A percentile compares a stretch with the other conserved stretches of the same genome.
phyloP scores from a whole-genome alignment of 805 yeast genomes.

The Sporopachydermia lactativora region DNA sequence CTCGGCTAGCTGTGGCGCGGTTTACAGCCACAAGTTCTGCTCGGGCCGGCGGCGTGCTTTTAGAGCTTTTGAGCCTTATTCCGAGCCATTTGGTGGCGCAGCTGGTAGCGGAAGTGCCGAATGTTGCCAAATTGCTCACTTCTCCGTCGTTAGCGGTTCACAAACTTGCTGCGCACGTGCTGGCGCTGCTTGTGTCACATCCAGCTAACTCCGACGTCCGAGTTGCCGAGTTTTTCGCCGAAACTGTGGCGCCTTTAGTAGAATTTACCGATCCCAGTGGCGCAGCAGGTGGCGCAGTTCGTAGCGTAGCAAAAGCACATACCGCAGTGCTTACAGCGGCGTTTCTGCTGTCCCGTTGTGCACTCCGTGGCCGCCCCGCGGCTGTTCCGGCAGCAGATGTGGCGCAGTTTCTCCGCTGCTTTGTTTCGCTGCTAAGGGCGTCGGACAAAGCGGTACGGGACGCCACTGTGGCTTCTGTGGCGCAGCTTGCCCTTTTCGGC shows the following conservation, averaged over 20 bases:
- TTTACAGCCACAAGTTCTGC: slow-evolving; percentile 11
- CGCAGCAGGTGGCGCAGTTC: slow-evolving; percentile 5
- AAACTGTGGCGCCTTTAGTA: slow-evolving; percentile 5
- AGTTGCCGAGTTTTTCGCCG: slow-evolving; percentile 5
- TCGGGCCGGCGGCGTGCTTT: slow-evolving; percentile 12
- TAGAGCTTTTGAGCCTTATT: slow-evolving; percentile 17
- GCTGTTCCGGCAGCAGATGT: background rate
- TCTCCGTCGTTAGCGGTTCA: slow-evolving; percentile 8
- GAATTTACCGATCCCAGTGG: slow-evolving; percentile 9
- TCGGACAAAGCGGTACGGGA: no score
- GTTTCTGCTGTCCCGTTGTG: slow-evolving; percentile 32
- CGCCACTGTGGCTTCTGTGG: slow-evolving; percentile 15
- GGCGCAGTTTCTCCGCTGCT: slow-evolving; percentile 4
- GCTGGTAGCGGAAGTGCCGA: slow-evolving; percentile 8
- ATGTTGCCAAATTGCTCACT: slow-evolving; percentile 8
- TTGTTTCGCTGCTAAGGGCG: no score
- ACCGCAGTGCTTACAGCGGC: slow-evolving; percentile 23
- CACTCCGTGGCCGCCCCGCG: slow-evolving; percentile 18
- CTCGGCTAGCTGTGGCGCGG: slow-evolving; percentile 7
- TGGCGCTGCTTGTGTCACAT: slow-evolving; percentile 38
- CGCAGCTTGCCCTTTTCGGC: slow-evolving; percentile 27
- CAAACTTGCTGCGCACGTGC: slow-evolving; percentile 25
- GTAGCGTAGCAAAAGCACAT: slow-evolving; percentile 6
- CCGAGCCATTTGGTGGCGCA: slow-evolving; percentile 10
- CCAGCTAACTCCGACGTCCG: slow-evolving; percentile 13